These are phyloP conservation scores for Saccharomycopsis microspora DNA, from an alignment of 805 yeast species.

Conservation along the genomic window DNA sequence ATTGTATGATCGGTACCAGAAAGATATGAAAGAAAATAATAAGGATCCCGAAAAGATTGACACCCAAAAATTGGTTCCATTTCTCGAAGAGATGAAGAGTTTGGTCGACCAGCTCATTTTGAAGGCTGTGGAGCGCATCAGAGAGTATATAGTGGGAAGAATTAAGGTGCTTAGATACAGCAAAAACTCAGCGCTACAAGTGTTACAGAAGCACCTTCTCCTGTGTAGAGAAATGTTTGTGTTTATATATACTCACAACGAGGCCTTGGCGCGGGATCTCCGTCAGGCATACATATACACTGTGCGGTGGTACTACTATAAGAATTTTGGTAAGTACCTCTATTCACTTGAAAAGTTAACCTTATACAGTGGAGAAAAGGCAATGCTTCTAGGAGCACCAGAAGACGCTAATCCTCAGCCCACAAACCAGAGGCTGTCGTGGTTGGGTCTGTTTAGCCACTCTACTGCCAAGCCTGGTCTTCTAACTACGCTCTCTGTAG, in stretches of 20 bases:
- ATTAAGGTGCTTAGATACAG: constrained; percentile 54
- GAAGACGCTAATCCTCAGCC: constrained; percentile 10
- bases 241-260: constrained; percentile 44
- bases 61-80: constrained; percentile 17
- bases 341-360: constrained; percentile 59
- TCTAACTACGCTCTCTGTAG: constrained; percentile 16
- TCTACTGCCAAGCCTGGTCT: constrained; percentile 12
- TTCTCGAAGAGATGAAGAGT: constrained; percentile 18
- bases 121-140: constrained; percentile 64
- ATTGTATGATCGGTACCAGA: constrained; percentile 33
- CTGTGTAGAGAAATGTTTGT: constrained; percentile 48
- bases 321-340: constrained; percentile 66
- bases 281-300: constrained; percentile 76
- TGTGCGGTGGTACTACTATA: constrained; percentile 86
- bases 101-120: constrained; percentile 40
- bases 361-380: constrained; percentile 41
- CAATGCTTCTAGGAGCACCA: constrained; percentile 41
- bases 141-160: constrained; percentile 53
- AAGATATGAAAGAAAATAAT: constrained; percentile 1
- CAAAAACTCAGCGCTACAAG: constrained; percentile 60
- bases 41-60: constrained; percentile 1
- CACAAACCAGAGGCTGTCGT: not conserved
- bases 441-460: constrained; percentile 13
- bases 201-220: constrained; percentile 55
- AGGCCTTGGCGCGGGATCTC: constrained; percentile 58